Percentiles rank a stretch among this genome's conserved stretches.
phyloP scores from a whole-genome alignment of 1,284 basidiomycete genomes.

The Lentinula novae-zelandiae region DNA sequence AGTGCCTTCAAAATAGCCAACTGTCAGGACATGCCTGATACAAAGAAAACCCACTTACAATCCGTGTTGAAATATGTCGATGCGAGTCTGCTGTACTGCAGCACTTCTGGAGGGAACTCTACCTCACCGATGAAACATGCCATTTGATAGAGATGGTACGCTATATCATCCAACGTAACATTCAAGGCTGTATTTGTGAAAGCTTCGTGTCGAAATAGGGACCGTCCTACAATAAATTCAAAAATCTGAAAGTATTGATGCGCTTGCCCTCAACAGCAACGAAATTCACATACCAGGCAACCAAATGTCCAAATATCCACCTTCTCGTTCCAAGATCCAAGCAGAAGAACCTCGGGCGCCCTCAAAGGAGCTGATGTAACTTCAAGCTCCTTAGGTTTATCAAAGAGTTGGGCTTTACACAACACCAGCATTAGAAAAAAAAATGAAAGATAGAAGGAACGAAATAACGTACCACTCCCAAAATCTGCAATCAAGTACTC shows the following conservation, averaged over 20 bases:
- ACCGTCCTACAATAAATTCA: conserved; percentile 17
- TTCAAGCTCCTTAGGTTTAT: conserved; percentile 13
- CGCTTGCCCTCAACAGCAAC: not conserved
- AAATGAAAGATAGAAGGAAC: not conserved
- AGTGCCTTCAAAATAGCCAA: too few species aligned
- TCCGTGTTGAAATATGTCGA: conserved; percentile 11
- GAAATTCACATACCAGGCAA: conserved; percentile 22
- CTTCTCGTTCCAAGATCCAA: conserved; percentile 24
- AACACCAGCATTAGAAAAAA: not conserved
- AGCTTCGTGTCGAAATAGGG: conserved; percentile 17
- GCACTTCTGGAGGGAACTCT: conserved; percentile 10
- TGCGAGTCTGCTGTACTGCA: conserved; percentile 4
- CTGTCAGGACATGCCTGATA: too few species aligned
- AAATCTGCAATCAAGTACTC: conserved; percentile 13
- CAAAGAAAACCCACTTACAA: conserved; percentile 12
- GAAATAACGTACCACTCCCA: conserved; percentile 18
- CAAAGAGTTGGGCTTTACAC: conserved; percentile 17
- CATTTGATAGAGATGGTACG: conserved; percentile 22
- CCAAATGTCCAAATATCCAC: conserved; percentile 32
- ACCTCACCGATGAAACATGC: conserved; percentile 13
- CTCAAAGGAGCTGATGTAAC: conserved; percentile 22
- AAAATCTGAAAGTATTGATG: conserved; percentile 17
- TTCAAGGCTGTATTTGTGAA: too few species aligned
- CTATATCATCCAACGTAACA: conserved; percentile 13
- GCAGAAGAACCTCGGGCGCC: conserved; percentile 27